Conservation (phyloP, 2,329 filamentous ascomycete species). For the Calonectria hawksworthii region DNA sequence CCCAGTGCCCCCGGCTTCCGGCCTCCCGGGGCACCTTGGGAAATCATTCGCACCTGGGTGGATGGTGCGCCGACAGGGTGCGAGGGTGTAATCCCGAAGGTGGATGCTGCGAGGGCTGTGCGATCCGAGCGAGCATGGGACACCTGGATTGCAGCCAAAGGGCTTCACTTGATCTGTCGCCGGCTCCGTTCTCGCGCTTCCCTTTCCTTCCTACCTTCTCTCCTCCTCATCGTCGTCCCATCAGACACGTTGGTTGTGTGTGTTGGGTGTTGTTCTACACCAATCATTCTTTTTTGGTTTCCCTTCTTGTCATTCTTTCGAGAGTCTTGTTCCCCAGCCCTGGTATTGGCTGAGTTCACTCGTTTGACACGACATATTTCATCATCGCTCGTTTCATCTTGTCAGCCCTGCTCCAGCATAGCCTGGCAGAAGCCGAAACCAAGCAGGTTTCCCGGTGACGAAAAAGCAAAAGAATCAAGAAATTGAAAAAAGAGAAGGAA, state of each 20-base stretch:
- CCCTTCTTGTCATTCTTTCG: neutral
- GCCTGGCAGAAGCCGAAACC: constrained; percentile 21
- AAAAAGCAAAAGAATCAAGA: constrained; percentile 7
- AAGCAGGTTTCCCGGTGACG: constrained; percentile 12
- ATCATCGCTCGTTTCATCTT: constrained; percentile 17
- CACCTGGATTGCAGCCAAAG: constrained; percentile 14
- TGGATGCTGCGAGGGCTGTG: constrained; percentile 21
- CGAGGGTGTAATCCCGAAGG: constrained; percentile 14
- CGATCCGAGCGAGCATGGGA: constrained; percentile 20
- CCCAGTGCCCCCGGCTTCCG: neutral
- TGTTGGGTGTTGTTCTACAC: neutral
- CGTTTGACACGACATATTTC: constrained; percentile 31
- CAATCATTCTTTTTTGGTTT: neutral
- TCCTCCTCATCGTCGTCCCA: neutral
- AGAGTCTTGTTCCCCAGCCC: constrained; percentile 18
- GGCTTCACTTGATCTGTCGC: neutral
- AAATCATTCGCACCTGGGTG: neutral
- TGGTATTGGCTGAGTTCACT: constrained; percentile 32
- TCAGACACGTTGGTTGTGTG: neutral
- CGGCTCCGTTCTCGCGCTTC: neutral
- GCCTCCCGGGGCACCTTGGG: constrained; percentile 21
- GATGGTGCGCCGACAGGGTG: constrained; percentile 9
- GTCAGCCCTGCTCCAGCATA: constrained; percentile 7
- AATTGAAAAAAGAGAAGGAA: neutral
- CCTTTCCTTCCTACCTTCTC: neutral